Evolutionary conservation across 2,329 filamentous ascomycete species (phyloP), one percentile per base, ranked within the genome.

Genomic region (Sporothrix variecibatus): DNA sequence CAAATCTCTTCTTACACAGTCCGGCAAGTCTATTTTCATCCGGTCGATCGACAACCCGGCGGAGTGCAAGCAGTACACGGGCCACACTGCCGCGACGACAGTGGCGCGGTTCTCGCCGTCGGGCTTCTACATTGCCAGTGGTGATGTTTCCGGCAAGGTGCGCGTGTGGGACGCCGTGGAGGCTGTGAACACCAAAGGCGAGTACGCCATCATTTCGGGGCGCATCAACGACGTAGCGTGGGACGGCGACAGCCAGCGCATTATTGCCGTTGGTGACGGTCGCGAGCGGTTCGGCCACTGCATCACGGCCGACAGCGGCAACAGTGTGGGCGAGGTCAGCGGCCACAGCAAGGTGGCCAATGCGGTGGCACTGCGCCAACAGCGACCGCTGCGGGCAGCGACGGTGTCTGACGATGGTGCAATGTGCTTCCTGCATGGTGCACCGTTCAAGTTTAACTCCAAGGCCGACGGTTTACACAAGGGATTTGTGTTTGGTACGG

Each of bases 151-250:
- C 0, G 96, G 96, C 70, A 88, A 90, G 62, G 94, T 99, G 58
- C 90, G 93, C 77, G 93, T 99, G 4, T 99, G 96, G 96, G 95
- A 98, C 82, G 91, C 93, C 15, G 92, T 95, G 73, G 93, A 94
- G 78, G 94, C 94, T 64, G 87, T 87, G 72, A 93, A 92, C 79
- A 97, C 94, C 64, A 97, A 97, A 83, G 94, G 95, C 78, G 95
- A 98, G 83, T 98, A 97, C 83, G 89, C 91, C 80, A 98, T 98
- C 83, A 95, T 98, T 80, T 94, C 93, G 46, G 96, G 96, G 15
- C 92, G 94, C 72, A 95, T 99, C 84, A 97, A 97, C 81, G 96
- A 99, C 82, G 90, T 99, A 77, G 95, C 94, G 0, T 99, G 96
- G 95, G 96, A 98, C 80, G 95, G 95, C 74, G 96, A 99, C 83